Base-by-base conservation (phyloP, 441 rosid genomes). In the Mallotus japonicus region DNA sequence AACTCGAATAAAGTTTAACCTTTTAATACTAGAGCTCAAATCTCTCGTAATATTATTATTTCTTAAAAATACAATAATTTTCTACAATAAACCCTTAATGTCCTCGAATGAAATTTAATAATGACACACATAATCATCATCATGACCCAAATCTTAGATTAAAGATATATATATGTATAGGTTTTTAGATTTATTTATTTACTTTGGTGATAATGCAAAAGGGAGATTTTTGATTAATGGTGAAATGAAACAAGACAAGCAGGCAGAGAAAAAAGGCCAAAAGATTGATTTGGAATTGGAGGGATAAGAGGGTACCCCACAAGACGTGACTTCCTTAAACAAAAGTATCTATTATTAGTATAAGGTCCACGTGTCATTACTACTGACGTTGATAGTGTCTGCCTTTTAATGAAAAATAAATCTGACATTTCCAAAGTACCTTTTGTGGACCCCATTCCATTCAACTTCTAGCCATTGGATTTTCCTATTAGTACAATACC, bases 301-400 rank as follows among this genome's bases (percentile, higher is more conserved):
- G 58, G 63, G 73, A 61, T 61, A 24, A 61, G 73, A 62, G 17
- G 60, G 79, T 28, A 67, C 80, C 87, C 87, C 85, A 80, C 84
- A 34, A 70, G 88, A 89, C 76, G 88, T 87, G 89, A 86, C 89
- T 81, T 82, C 77, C 84, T 82, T 81, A 72, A 84, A 78, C 79
- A 84, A 75, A 72, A 79, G 72, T 70, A 40, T 70, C 89, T 83
- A 19, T 70, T 69, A 73, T 53, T 44, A 73, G 86, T 65, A 84
- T 78, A 47, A 9, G 74, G 86, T 84, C 87, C 84, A 77, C 79
- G 85, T 81, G 90, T 79, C 87, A 82, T 81, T 67, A 81, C 53
- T 65, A 58, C 50, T 81, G 93, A 90, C 70, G 79, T 81, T 75
- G 89, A 91, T 71, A 4, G 65, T 87, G 92, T 81, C 75, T 71